phyloP scores from a whole-genome alignment of 2,329 filamentous ascomycete genomes.

The Zelopaecilomyces penicillatus region DNA sequence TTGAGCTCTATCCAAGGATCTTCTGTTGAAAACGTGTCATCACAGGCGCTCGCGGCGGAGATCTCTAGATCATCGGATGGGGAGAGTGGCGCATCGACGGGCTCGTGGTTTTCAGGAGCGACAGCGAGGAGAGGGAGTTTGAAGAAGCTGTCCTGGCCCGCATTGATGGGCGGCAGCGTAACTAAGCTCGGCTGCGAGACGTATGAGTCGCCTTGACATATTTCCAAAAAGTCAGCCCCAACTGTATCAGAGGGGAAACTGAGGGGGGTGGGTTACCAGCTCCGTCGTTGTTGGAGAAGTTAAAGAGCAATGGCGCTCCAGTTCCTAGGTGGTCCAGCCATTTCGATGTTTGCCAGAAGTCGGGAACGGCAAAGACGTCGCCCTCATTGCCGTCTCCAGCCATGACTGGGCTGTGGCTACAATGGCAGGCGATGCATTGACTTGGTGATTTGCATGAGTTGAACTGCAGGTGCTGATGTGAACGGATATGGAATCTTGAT shows the following conservation, averaged over 20 bases:
- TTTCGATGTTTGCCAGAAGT: constrained; percentile 50
- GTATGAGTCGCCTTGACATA: neutral
- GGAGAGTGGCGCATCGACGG: neutral
- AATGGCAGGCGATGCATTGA: neutral
- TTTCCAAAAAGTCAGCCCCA: neutral
- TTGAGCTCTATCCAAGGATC: constrained; percentile 41
- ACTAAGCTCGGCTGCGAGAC: neutral
- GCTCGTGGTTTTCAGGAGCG: neutral
- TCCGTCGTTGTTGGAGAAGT: constrained; percentile 32
- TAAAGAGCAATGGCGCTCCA: constrained; percentile 23
- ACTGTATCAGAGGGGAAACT: neutral
- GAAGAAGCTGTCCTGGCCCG: constrained; percentile 31
- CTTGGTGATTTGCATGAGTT: neutral
- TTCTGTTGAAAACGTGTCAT: constrained; percentile 4
- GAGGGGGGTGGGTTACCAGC: constrained; percentile 17
- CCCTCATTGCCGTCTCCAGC: constrained; percentile 33
- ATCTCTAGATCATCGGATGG: neutral
- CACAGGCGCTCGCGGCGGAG: constrained; percentile 2
- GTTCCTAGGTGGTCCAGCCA: constrained; percentile 30
- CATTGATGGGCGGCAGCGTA: neutral
- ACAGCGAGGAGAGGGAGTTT: constrained; percentile 22
- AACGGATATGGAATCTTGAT: neutral
- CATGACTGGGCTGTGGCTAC: constrained; percentile 16
- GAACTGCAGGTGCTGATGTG: neutral
- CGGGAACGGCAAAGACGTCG: constrained; percentile 55